Base-by-base conservation (phyloP, 2,329 filamentous ascomycete genomes). In the Pseudogymnoascus sp. region DNA sequence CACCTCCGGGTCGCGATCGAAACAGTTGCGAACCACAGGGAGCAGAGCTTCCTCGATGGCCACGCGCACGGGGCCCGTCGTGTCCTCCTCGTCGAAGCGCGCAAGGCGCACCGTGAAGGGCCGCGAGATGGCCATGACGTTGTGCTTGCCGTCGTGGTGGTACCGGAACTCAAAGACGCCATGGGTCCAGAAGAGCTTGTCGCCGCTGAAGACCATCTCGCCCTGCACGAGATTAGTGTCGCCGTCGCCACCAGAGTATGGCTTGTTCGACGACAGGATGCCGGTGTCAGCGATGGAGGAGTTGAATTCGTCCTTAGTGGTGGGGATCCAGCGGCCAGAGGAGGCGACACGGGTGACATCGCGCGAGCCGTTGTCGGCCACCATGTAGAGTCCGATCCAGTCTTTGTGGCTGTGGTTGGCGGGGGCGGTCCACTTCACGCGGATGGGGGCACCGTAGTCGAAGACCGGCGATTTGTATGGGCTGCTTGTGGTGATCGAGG, bases 121-220 rank as follows among this genome's bases (percentile, higher is more conserved):
- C 68, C 91, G 84, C 4, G 92, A 97, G 64, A 97, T 90, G 15
- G 91, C 86, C 90, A 99, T 94, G 71, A 96, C 92, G 67, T 89
- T 91, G 76, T 99, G 92, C 70, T 89, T 89, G 62, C 92, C 92
- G 68, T 91, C 88, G 75, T 99, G 94, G 75, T 99, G 94, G 76
- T 97, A 97, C 41, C 94, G 87, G 79, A 99, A 95, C 72, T 99
- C 94, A 71, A 96, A 99, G 2, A 95, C 90, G 61, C 94, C 94
- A 65, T 93, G 90, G 0, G 90, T 96, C 94, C 94, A 99, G 88
- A 91, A 99, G 2, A 97, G 82, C 76, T 96, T 96, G 77, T 97
- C 92, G 58, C 94, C 92, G 8, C 87, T 81, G 72, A 99, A 97
- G 10, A 91, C 75, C 71, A 97, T 87, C 73, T 96, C 91, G 44